Evolutionary conservation across 257 asterid genomes (phyloP).

Genomic region (Cruciata laevipes): DNA sequence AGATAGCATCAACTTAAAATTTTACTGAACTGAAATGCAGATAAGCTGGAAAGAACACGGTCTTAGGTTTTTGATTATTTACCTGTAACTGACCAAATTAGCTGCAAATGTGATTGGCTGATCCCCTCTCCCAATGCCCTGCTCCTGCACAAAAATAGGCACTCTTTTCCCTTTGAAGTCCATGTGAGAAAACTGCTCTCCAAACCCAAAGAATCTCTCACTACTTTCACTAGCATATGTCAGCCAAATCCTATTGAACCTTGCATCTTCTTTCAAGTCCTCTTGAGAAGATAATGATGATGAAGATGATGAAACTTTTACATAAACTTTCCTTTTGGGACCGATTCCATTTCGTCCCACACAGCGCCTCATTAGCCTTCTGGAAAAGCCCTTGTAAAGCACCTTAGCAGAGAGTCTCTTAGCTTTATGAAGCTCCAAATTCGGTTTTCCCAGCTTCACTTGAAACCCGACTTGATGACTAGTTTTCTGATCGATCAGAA

Average conservation of each 20-base stretch:
- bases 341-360: slow-evolving; percentile 38
- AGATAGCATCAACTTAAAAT: too few species aligned
- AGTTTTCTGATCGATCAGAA: slow-evolving; percentile 64
- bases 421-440: slow-evolving; percentile 25
- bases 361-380: slow-evolving; percentile 34
- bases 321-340: slow-evolving; percentile 30
- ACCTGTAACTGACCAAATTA: slow-evolving; percentile 95
- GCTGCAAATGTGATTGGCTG: slow-evolving; percentile 97
- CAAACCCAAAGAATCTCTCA: slow-evolving; percentile 83
- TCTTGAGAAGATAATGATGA: slow-evolving; percentile 23
- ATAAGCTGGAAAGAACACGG: too few species aligned
- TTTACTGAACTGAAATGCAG: neutral
- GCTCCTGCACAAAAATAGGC: slow-evolving; percentile 91
- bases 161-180: slow-evolving; percentile 79
- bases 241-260: slow-evolving; percentile 57
- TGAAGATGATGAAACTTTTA: slow-evolving; percentile 33
- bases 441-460: slow-evolving; percentile 61
- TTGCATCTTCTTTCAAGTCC: slow-evolving; percentile 37
- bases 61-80: slow-evolving; percentile 1
- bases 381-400: slow-evolving; percentile 35
- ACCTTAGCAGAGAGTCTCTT: slow-evolving; percentile 46
- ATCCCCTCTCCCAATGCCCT: slow-evolving; percentile 97
- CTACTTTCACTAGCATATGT: slow-evolving; percentile 68
- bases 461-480: slow-evolving; percentile 62
- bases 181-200: slow-evolving; percentile 92